Evolutionary conservation across 345 rosid genomes (phyloP).

Genomic region (Raphanus raphanistrum): DNA sequence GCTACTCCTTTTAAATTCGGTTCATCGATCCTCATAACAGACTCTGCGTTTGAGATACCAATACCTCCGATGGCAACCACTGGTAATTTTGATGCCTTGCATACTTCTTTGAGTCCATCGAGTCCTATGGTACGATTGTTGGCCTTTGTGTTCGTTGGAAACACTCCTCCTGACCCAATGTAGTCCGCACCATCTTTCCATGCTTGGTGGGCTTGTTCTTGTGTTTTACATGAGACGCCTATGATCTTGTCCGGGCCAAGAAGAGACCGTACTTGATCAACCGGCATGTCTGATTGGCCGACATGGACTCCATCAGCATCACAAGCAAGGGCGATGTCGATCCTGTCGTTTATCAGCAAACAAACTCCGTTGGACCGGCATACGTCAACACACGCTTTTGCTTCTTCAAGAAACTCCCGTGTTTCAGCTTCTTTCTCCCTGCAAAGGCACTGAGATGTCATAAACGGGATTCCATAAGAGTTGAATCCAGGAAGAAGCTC

Average conservation of each 20-base stretch:
- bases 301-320: conserved; percentile 91
- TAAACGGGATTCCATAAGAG: background rate
- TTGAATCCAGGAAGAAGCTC: conserved; percentile 14
- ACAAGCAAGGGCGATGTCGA: conserved; percentile 84
- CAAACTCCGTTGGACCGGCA: conserved; percentile 59
- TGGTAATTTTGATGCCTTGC: conserved; percentile 70
- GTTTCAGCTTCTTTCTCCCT: conserved; percentile 82
- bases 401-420: conserved; percentile 62
- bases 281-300: conserved; percentile 89
- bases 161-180: conserved; percentile 92
- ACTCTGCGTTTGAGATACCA: conserved; percentile 54
- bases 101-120: conserved; percentile 75
- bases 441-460: conserved; percentile 28
- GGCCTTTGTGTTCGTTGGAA: conserved; percentile 71
- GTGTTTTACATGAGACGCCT: conserved; percentile 87
- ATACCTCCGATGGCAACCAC: conserved; percentile 96
- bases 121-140: conserved; percentile 77
- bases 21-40: conserved; percentile 51
- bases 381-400: conserved; percentile 63
- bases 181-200: conserved; percentile 90
- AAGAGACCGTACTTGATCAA: conserved; percentile 54
- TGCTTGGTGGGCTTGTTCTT: conserved; percentile 76
- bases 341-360: conserved; percentile 78
- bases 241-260: conserved; percentile 90
- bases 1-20: conserved; percentile 83